Evolutionary conservation across 176 grass and related monocot species (phyloP).

Genomic region (Carex littledalei): DNA sequence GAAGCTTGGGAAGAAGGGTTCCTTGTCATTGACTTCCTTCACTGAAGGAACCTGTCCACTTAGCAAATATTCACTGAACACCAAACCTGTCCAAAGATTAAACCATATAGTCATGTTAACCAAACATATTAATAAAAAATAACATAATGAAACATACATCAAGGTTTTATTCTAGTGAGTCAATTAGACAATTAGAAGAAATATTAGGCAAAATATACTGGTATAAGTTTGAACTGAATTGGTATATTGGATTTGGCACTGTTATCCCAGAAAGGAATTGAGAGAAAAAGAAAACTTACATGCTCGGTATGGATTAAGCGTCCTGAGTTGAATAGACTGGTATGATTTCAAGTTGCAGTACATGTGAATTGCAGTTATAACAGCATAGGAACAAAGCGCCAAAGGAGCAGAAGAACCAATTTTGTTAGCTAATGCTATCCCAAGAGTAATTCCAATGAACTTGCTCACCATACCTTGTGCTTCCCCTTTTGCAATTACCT

Average conservation of each 20-base stretch:
- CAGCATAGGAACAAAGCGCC: slow-evolving; percentile 80
- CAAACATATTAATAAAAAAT: slow-evolving; percentile 10
- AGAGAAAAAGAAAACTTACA: slow-evolving; percentile 47
- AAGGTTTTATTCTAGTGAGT: not conserved
- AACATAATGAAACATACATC: not conserved
- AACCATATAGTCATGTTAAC: no score
- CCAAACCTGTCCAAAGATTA: slow-evolving; percentile 67
- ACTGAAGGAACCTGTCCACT: slow-evolving; percentile 86
- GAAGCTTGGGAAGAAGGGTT: slow-evolving; percentile 59
- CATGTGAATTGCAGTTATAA: slow-evolving; percentile 84
- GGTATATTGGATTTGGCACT: not conserved
- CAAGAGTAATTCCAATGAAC: slow-evolving; percentile 80
- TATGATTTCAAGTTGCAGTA: slow-evolving; percentile 97
- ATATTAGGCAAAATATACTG: not conserved
- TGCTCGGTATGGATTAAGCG: slow-evolving; percentile 91
- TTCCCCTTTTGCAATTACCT: slow-evolving; percentile 99
- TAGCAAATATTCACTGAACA: slow-evolving; percentile 91
- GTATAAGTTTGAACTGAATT: not conserved
- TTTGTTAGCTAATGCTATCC: slow-evolving; percentile 71
- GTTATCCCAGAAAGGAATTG: slow-evolving; percentile 1
- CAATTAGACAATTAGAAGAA: not conserved
- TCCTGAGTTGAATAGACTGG: slow-evolving; percentile 91
- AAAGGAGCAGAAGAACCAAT: slow-evolving; percentile 77
- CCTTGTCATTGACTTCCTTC: slow-evolving; percentile 86
- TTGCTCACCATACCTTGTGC: slow-evolving; percentile 99